Evolutionary conservation across 202 grass and related monocot genomes (phyloP).

Genomic region (Dendrocalamus latiflorus): DNA sequence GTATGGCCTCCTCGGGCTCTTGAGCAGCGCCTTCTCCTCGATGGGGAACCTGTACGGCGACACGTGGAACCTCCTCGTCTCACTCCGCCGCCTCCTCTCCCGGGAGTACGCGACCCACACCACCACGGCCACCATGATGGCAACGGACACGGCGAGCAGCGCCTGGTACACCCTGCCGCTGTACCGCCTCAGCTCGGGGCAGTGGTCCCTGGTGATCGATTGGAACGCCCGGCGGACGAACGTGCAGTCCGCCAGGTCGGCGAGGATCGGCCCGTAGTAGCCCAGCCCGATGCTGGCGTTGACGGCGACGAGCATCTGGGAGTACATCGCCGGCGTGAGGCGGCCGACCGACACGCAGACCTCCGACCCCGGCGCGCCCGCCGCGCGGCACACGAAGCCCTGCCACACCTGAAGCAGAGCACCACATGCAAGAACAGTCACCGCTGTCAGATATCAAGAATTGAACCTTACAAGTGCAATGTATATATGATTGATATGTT

Average conservation of each 20-base stretch:
- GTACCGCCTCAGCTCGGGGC: constrained; percentile 43
- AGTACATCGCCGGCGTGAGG: constrained; percentile 56
- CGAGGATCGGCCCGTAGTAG: constrained; percentile 35
- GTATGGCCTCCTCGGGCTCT: constrained; percentile 39
- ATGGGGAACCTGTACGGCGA: constrained; percentile 43
- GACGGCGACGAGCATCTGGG: constrained; percentile 24
- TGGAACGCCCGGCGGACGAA: constrained; percentile 64
- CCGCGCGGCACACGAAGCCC: constrained; percentile 33
- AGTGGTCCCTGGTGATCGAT: constrained; percentile 28
- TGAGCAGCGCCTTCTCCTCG: constrained; percentile 50
- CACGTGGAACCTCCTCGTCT: constrained; percentile 15
- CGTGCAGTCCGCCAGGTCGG: constrained; percentile 54
- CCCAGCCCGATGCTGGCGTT: constrained; percentile 50
- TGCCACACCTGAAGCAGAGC: constrained; percentile 42
- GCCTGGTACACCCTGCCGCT: constrained; percentile 49
- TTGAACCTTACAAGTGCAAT: background rate
- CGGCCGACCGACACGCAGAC: constrained; percentile 55
- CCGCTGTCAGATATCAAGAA: too few species aligned
- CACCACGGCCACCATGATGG: constrained; percentile 31
- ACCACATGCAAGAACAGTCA: background rate
- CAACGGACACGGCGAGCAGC: constrained; percentile 39
- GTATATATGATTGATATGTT: too few species aligned
- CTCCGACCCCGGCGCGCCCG: constrained; percentile 24
- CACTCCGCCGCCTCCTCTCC: constrained; percentile 36
- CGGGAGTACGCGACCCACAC: constrained; percentile 42